phyloP scores from a whole-genome alignment of 108 stramenopile species.

The Cyclotella choctawhatcheeana region DNA sequence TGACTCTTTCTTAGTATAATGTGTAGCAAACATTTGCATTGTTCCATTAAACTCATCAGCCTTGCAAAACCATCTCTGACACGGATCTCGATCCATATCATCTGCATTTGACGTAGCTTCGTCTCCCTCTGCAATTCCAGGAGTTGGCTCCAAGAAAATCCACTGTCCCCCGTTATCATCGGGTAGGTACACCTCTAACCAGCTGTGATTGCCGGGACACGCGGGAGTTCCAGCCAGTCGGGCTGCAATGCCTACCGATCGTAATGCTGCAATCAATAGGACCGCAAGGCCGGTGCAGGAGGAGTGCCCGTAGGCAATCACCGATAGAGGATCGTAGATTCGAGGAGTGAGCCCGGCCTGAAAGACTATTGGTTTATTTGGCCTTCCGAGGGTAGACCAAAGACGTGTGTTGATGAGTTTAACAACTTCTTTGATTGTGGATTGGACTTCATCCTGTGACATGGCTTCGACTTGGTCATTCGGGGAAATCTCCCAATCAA shows the following conservation, averaged over 20 bases:
- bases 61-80: slow-evolving; percentile 89
- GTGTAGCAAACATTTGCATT: slow-evolving; percentile 74
- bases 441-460: not conserved
- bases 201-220: slow-evolving; percentile 92
- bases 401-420: slow-evolving; percentile 66
- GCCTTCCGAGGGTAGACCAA: slow-evolving; percentile 58
- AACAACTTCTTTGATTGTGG: slow-evolving; percentile 55
- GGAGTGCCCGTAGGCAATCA: slow-evolving; percentile 84
- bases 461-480: not conserved
- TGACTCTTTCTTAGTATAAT: slow-evolving; percentile 25
- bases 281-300: slow-evolving; percentile 85
- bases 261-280: slow-evolving; percentile 68
- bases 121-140: slow-evolving; percentile 54
- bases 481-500: slow-evolving; percentile 19
- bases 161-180: slow-evolving; percentile 52
- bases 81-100: slow-evolving; percentile 73
- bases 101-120: slow-evolving; percentile 57
- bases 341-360: slow-evolving; percentile 75
- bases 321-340: slow-evolving; percentile 88
- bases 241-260: slow-evolving; percentile 77
- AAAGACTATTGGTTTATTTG: slow-evolving; percentile 63
- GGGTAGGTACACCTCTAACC: slow-evolving; percentile 84
- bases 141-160: slow-evolving; percentile 83
- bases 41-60: slow-evolving; percentile 56
- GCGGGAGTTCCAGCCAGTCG: slow-evolving; percentile 89